Conservation (phyloP, 352 stramenopile genomes). For the Saprolegnia parasitica region DNA sequence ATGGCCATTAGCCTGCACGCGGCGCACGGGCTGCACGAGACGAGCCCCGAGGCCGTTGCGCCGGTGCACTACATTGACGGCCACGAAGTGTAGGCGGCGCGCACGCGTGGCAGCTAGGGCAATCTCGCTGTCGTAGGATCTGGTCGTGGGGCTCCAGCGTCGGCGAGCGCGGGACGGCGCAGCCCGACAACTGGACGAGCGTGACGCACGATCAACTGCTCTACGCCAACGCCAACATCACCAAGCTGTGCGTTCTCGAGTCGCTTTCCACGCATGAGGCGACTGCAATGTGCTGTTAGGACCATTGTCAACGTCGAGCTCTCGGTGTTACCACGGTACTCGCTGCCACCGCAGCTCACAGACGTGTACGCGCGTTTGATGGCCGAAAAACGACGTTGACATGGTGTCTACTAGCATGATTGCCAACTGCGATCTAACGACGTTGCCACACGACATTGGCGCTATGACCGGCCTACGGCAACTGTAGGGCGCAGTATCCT, state of each 20-base stretch:
- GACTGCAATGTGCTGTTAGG: not conserved
- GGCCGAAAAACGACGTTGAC: not conserved
- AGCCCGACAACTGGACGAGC: constrained; percentile 1
- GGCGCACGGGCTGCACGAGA: not conserved
- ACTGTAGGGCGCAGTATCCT: not conserved
- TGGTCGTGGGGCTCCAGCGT: constrained; percentile 14
- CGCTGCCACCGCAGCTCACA: constrained; percentile 10
- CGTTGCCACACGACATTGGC: not conserved
- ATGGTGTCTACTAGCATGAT: not conserved
- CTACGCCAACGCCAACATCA: constrained; percentile 22
- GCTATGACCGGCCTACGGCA: constrained; percentile 4
- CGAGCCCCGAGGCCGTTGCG: not conserved
- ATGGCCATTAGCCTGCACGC: not conserved
- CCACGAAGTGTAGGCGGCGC: not conserved
- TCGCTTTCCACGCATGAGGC: not conserved
- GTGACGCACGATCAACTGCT: constrained; percentile 9
- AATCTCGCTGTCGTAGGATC: not conserved
- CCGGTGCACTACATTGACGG: not conserved
- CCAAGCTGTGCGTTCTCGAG: constrained; percentile 14
- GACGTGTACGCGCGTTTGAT: constrained; percentile 11
- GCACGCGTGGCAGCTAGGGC: no score
- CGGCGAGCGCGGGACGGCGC: not conserved
- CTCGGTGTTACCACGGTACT: not conserved
- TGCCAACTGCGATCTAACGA: constrained; percentile 16
- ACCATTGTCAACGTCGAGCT: constrained; percentile 20